phyloP scores from a whole-genome alignment of 768 basidiomycete genomes.

The Calocera cornea region DNA sequence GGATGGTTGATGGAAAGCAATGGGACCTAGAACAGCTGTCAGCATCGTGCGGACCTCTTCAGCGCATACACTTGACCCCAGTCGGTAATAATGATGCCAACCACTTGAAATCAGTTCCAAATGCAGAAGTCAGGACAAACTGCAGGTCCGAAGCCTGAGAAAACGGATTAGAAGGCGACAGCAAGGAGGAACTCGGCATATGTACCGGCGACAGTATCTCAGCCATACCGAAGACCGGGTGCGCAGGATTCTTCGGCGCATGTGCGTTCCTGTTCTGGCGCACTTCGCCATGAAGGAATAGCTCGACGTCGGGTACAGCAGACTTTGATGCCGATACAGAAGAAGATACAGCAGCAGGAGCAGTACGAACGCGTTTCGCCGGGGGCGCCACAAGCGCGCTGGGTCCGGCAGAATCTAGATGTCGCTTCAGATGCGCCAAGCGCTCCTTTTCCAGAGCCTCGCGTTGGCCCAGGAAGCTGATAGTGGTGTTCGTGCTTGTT shows the following conservation, averaged over 20 bases:
- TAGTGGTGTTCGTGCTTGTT: not conserved
- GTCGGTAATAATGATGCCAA: not conserved
- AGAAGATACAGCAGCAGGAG: not conserved
- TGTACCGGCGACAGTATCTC: conserved; percentile 31
- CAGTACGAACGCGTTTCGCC: not conserved
- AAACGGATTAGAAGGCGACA: not conserved
- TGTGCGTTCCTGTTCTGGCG: conserved; percentile 53
- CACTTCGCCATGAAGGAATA: conserved; percentile 64
- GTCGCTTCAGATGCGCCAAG: conserved; percentile 53
- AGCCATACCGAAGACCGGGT: conserved; percentile 42
- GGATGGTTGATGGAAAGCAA: not conserved
- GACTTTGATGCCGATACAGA: not conserved
- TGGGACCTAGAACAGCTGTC: not conserved
- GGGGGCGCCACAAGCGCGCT: not conserved
- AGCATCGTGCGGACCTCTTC: not conserved
- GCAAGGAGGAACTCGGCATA: not conserved
- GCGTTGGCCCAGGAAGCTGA: conserved; percentile 53
- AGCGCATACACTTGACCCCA: not conserved
- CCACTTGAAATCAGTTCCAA: not conserved
- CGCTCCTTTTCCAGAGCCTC: conserved; percentile 68
- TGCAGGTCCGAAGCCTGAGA: not conserved
- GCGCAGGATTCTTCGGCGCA: conserved; percentile 39
- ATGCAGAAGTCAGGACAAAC: not conserved
- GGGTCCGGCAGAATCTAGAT: not conserved
- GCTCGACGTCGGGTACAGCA: not conserved